phyloP scores from a whole-genome alignment of 768 basidiomycete genomes.

The Gymnopilus junonius region DNA sequence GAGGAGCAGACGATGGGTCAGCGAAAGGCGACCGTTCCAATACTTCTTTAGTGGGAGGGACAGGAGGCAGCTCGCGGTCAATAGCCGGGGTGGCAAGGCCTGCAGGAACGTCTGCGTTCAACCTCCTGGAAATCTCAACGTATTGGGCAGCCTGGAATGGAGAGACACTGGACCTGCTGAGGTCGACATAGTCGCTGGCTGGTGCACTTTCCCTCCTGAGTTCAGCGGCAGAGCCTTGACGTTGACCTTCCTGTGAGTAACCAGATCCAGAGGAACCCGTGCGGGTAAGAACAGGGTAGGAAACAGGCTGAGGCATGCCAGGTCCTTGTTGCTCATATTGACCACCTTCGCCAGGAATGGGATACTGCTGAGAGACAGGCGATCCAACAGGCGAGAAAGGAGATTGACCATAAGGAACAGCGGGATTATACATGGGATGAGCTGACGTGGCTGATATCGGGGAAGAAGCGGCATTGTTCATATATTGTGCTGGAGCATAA shows the following conservation, averaged over 20 bases:
- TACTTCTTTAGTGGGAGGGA: constrained; percentile 23
- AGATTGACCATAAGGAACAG: constrained; percentile 14
- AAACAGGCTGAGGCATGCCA: constrained; percentile 16
- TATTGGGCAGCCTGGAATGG: constrained; percentile 81
- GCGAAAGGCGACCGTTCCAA: constrained; percentile 30
- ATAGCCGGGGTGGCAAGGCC: constrained; percentile 35
- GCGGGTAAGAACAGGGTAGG: constrained; percentile 23
- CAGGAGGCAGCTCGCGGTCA: constrained; percentile 29
- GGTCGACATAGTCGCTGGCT: constrained; percentile 60
- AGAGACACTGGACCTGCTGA: constrained; percentile 70
- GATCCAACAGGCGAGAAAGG: constrained; percentile 23
- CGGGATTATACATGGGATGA: constrained; percentile 20
- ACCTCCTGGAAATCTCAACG: constrained; percentile 63
- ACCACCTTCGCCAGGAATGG: constrained; percentile 18
- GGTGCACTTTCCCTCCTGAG: constrained; percentile 19
- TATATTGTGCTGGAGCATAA: constrained; percentile 40
- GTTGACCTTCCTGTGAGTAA: constrained; percentile 2
- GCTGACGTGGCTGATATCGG: constrained; percentile 13
- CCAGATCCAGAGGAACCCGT: constrained; percentile 15
- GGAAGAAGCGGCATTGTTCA: constrained; percentile 19
- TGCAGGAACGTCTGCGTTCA: constrained; percentile 47
- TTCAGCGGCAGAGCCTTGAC: not conserved
- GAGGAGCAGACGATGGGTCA: constrained; percentile 28
- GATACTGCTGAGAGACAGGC: constrained; percentile 19
- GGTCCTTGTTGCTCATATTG: constrained; percentile 19